Conservation (phyloP, 164 flowering plant species). For the Kalanchoe fedtschenkoi region DNA sequence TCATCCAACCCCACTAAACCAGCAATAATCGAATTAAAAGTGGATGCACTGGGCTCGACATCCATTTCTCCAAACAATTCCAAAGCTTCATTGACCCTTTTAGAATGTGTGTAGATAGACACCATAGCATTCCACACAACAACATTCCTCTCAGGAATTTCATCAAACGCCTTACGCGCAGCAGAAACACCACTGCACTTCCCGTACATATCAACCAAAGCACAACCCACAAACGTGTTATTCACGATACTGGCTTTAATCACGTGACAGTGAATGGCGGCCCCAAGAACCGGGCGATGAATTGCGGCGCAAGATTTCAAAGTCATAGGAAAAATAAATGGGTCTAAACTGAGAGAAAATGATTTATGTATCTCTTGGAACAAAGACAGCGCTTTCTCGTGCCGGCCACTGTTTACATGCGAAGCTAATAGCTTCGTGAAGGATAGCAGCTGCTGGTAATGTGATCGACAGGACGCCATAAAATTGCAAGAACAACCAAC, state of each 20-base stretch:
- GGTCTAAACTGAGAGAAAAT: constrained; percentile 37
- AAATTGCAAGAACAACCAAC: no score
- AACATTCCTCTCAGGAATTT: constrained; percentile 38
- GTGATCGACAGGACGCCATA: constrained; percentile 19
- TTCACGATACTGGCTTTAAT: constrained; percentile 24
- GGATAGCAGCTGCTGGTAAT: constrained; percentile 31
- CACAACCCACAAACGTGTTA: constrained; percentile 49
- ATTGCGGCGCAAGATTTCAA: constrained; percentile 56
- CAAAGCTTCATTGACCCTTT: constrained; percentile 22
- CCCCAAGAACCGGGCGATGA: constrained; percentile 27
- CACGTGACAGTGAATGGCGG: constrained; percentile 44
- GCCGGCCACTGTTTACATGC: constrained; percentile 38
- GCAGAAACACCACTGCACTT: constrained; percentile 31
- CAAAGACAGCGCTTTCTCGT: constrained; percentile 39
- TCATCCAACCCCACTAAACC: constrained; percentile 28
- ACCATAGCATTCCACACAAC: constrained; percentile 64
- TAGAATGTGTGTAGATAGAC: constrained; percentile 26
- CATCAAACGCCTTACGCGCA: constrained; percentile 58
- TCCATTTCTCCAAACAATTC: constrained; percentile 43
- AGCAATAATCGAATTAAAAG: constrained; percentile 46
- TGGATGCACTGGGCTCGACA: constrained; percentile 35
- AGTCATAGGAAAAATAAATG: constrained; percentile 54
- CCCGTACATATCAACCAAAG: constrained; percentile 52
- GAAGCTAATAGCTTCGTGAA: constrained; percentile 44
- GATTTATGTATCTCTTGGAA: constrained; percentile 36